Percentiles rank a stretch among this genome's conserved stretches.
Conservation (phyloP, 1,139 yeast genomes). For the Blastobotrys capitulatus region DNA sequence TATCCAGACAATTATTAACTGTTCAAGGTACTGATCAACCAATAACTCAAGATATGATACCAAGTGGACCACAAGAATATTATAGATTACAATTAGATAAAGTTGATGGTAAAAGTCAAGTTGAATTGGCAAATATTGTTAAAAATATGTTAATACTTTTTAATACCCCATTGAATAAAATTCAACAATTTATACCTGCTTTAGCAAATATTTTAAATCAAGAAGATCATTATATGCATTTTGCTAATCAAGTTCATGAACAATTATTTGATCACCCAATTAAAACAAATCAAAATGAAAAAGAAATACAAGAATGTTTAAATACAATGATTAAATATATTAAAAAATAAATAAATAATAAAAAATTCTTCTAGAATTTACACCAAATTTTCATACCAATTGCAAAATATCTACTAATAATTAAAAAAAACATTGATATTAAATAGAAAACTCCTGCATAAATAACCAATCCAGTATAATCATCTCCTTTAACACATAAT, state of each 20-base stretch:
- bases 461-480: slow-evolving; percentile 37
- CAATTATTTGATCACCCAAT: slow-evolving; percentile 10
- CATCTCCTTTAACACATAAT: slow-evolving; percentile 39
- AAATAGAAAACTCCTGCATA: slow-evolving; percentile 37
- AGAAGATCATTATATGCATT: slow-evolving; percentile 12
- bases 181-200: slow-evolving; percentile 13
- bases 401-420: slow-evolving; percentile 34
- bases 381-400: slow-evolving; percentile 32
- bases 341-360: background rate
- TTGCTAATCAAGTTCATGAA: slow-evolving; percentile 10
- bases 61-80: slow-evolving; percentile 11
- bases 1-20: slow-evolving; percentile 1
- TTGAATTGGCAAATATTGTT: slow-evolving; percentile 11
- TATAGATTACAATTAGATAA: slow-evolving; percentile 12
- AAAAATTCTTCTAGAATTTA: slow-evolving; percentile 10
- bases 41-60: slow-evolving; percentile 7
- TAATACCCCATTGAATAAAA: slow-evolving; percentile 11
- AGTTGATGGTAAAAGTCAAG: slow-evolving; percentile 7
- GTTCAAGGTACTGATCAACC: slow-evolving; percentile 6
- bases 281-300: slow-evolving; percentile 2
- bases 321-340: slow-evolving; percentile 9
- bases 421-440: slow-evolving; percentile 29
- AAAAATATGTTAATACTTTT: slow-evolving; percentile 12
- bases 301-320: slow-evolving; percentile 7
- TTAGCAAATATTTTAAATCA: slow-evolving; percentile 10